Evolutionary conservation across 2,329 filamentous ascomycete species (phyloP).

Genomic region (Botryotinia narcissicola): DNA sequence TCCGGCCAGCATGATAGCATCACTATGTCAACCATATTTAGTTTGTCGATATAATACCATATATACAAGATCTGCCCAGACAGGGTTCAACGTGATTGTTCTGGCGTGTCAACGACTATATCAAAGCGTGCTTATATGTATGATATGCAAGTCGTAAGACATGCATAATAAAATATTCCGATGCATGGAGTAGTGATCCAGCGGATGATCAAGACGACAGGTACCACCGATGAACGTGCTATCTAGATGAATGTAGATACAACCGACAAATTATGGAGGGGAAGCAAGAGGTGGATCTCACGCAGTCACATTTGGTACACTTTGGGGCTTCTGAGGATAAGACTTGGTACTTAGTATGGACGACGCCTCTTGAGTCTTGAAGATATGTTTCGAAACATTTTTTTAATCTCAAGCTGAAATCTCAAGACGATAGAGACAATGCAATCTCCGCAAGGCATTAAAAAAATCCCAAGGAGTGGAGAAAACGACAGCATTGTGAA

Average conservation of each 20-base stretch:
- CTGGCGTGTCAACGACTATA: neutral
- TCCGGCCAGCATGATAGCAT: neutral
- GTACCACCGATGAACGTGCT: neutral
- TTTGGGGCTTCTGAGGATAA: neutral
- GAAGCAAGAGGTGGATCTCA: neutral
- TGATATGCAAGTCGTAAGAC: neutral
- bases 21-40: conserved; percentile 10
- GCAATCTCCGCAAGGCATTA: conserved; percentile 1
- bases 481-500: neutral
- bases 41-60: neutral
- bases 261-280: neutral
- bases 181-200: neutral
- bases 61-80: neutral
- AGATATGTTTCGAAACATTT: neutral
- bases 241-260: neutral
- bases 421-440: neutral
- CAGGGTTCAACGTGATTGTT: neutral
- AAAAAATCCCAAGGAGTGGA: neutral
- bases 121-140: conserved; percentile 11
- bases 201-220: neutral
- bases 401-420: neutral
- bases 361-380: neutral
- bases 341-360: neutral
- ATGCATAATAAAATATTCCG: neutral
- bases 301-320: neutral